Base-by-base conservation (phyloP, 129 eudicot species). In the Ambrosia trifida region DNA sequence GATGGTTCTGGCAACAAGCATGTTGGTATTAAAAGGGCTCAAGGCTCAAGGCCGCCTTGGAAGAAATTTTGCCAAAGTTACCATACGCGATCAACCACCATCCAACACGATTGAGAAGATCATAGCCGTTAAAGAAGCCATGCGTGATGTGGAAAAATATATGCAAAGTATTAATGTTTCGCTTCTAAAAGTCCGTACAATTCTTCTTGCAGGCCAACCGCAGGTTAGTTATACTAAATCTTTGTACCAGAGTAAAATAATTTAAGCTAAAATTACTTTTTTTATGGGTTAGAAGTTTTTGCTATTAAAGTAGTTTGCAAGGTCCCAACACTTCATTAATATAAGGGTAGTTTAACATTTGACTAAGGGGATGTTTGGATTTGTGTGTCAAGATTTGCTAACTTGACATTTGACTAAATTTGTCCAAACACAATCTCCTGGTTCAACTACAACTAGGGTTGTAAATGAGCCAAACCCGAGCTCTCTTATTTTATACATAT, bases 71-170 rank as follows among this genome's bases (percentile, higher is more conserved):
- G 96, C 95, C 14, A 87, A 82, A 82, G 88, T 94, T 50, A 87
- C 95, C 13, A 89, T 94, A 43, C 86, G 81, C 64, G 96, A 94
- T 86, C 98, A 94, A 72, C 95, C 98, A 65, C 93, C 96, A n/a
- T 94, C 98, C 30, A 94, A 94, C 68, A 94, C 98, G 54, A 82
- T 94, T 68, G 96, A 94, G 68, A 94, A 94, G 78, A 89, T 94
- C 78, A 87, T 94, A 80, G 96, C 96, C 46, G 72, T 94, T 3
- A 94, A 94, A 84, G 86, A 87, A 66, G 98, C 96, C 84, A 83
- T 94, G 83, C 90, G 92, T 16, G 98, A 87, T 53, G 64, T 89
- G 58, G 98, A 94, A 76, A 84, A 82, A 76, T 87, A 76, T 71
- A 86, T 94, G 81, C 98, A 94, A 84, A 83, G 78, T 76, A 72